Percentiles rank a stretch among this genome's conserved stretches.
Conservation (phyloP, 129 eudicot species). For the Tanacetum coccineum region DNA sequence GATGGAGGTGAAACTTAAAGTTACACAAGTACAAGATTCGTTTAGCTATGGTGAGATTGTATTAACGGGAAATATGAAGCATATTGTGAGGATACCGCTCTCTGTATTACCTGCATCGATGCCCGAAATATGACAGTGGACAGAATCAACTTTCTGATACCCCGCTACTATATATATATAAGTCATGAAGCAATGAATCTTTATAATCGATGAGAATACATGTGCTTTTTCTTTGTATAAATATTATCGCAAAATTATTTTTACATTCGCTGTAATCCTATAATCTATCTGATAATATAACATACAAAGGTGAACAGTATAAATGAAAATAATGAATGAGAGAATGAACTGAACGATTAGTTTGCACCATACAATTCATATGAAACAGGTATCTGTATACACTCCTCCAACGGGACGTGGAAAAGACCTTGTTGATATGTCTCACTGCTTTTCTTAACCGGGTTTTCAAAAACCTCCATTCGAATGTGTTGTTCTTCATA, state of each 20-base stretch:
- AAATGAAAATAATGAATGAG: conserved; percentile 30
- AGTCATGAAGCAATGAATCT: too few relatives aligned
- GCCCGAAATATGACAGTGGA: conserved; percentile 19
- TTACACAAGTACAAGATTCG: conserved; percentile 43
- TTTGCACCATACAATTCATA: conserved; percentile 95
- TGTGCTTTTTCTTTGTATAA: not conserved
- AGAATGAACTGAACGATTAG: not conserved
- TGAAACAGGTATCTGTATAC: conserved; percentile 93
- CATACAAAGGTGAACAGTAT: conserved; percentile 24
- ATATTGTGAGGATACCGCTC: conserved; percentile 71
- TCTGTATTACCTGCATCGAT: conserved; percentile 59
- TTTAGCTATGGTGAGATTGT: conserved; percentile 83
- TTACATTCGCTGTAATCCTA: conserved; percentile 1
- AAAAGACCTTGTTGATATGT: conserved; percentile 81
- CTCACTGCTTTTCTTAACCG: conserved; percentile 89
- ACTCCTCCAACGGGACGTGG: conserved; percentile 84
- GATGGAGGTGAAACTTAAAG: conserved; percentile 57
- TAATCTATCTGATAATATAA: conserved; percentile 19
- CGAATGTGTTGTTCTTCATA: conserved; percentile 76
- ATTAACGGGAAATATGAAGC: conserved; percentile 68
- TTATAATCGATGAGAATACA: not conserved
- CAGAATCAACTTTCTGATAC: not conserved
- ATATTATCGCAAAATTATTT: not conserved
- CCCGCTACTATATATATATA: not conserved
- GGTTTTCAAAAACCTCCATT: conserved; percentile 81